phyloP scores from a whole-genome alignment of 2,329 filamentous ascomycete species.

The Blumeria hordei region DNA sequence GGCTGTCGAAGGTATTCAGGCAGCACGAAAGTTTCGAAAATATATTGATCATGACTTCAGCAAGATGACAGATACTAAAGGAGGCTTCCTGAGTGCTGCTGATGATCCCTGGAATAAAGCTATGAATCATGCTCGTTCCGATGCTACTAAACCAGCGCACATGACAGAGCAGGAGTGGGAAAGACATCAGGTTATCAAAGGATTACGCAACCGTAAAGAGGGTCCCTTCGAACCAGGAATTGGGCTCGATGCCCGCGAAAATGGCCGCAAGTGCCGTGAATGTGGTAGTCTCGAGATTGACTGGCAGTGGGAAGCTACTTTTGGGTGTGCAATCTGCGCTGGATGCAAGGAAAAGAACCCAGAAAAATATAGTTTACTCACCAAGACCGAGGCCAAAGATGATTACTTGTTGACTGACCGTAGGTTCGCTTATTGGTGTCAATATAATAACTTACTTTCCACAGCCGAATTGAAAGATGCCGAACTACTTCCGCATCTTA shows the following conservation, averaged over 20 bases:
- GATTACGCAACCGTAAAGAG: slow-evolving; percentile 45
- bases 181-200: slow-evolving; percentile 47
- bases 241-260: slow-evolving; percentile 39
- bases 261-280: slow-evolving; percentile 54
- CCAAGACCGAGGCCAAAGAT: slow-evolving; percentile 87
- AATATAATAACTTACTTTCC: not conserved
- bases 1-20: slow-evolving; percentile 20
- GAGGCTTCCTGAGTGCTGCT: slow-evolving; percentile 72
- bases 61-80: slow-evolving; percentile 94
- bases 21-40: slow-evolving; percentile 72
- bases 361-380: slow-evolving; percentile 84
- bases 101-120: slow-evolving; percentile 81
- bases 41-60: slow-evolving; percentile 97
- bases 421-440: slow-evolving; percentile 21
- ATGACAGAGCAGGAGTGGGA: slow-evolving; percentile 93
- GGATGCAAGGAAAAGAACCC: slow-evolving; percentile 72
- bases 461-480: slow-evolving; percentile 72
- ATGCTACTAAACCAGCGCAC: slow-evolving; percentile 50
- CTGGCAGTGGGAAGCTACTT: slow-evolving; percentile 79
- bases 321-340: slow-evolving; percentile 51
- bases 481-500: slow-evolving; percentile 66
- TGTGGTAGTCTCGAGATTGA: slow-evolving; percentile 74
- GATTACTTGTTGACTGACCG: slow-evolving; percentile 88
- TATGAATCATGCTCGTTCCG: slow-evolving; percentile 30
- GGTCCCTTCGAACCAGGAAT: slow-evolving; percentile 78